A percentile compares a stretch with the other conserved stretches of the same genome.
phyloP scores from a whole-genome alignment of 2,329 filamentous ascomycete species.

The Rugonectria rugulosa region DNA sequence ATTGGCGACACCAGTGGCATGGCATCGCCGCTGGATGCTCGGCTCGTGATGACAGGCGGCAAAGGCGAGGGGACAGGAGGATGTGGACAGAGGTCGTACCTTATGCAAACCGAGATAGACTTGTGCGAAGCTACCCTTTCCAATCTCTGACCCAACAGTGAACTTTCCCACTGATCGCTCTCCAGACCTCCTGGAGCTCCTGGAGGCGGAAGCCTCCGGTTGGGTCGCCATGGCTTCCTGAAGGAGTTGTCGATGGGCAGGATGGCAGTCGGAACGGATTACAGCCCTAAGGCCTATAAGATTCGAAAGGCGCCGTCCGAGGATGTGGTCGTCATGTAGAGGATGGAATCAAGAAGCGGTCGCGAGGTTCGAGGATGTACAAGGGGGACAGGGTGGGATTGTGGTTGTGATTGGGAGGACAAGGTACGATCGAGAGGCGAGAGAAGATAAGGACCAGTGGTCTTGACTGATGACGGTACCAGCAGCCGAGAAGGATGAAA shows the following conservation, averaged over 20 bases:
- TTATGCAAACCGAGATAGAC: constrained; percentile 89
- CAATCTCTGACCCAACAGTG: constrained; percentile 86
- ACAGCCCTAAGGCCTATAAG: constrained; percentile 48
- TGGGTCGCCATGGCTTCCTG: constrained; percentile 51
- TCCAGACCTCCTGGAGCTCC: constrained; percentile 45
- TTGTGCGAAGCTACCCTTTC: constrained; percentile 96
- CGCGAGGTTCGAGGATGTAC: constrained; percentile 7
- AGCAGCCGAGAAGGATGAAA: constrained; percentile 37
- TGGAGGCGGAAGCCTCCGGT: constrained; percentile 46
- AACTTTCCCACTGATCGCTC: constrained; percentile 72
- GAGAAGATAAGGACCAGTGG: constrained; percentile 14
- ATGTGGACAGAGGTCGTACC: constrained; percentile 53
- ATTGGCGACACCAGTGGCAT: constrained; percentile 17
- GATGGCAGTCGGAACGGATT: constrained; percentile 42
- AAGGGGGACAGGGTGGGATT: constrained; percentile 3
- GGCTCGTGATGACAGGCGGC: constrained; percentile 14
- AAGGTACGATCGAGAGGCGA: constrained; percentile 23
- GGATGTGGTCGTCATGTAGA: constrained; percentile 52
- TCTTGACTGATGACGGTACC: constrained; percentile 26
- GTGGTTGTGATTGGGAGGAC: constrained; percentile 19
- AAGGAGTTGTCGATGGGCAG: constrained; percentile 43
- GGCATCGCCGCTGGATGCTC: constrained; percentile 15
- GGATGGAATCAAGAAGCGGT: constrained; percentile 29
- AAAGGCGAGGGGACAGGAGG: constrained; percentile 12
- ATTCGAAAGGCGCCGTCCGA: constrained; percentile 46